These are phyloP conservation scores for Gastrolobium villosum DNA, from an alignment of 306 rosid species.

Conservation along the genomic window DNA sequence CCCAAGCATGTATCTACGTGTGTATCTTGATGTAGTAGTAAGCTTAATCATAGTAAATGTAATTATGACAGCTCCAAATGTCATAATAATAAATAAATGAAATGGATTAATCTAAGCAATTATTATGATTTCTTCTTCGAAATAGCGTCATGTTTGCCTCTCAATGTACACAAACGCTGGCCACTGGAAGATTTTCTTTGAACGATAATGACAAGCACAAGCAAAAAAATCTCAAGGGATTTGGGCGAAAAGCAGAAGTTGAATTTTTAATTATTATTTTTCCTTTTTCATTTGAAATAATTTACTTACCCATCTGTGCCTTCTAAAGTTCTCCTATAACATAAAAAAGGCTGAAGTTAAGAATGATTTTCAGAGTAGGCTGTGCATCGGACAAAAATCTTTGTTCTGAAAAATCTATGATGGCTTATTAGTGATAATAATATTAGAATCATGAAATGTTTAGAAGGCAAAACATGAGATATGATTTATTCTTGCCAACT, in stretches of 20 bases:
- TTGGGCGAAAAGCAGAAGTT: slow-evolving; percentile 45
- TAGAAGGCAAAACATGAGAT: slow-evolving; percentile 37
- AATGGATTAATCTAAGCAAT: background rate
- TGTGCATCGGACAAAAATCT: slow-evolving; percentile 43
- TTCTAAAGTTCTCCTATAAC: background rate
- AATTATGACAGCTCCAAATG: background rate
- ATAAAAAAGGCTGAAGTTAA: slow-evolving; percentile 19
- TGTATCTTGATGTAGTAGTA: background rate
- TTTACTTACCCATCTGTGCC: slow-evolving; percentile 5
- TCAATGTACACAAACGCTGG: slow-evolving; percentile 3
- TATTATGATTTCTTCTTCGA: slow-evolving; percentile 11
- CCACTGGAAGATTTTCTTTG: slow-evolving; percentile 40
- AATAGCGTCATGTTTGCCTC: slow-evolving; percentile 37
- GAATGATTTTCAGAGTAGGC: slow-evolving; percentile 14
- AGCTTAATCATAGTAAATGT: background rate
- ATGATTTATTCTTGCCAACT: slow-evolving; percentile 56
- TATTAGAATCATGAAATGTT: slow-evolving; percentile 47
- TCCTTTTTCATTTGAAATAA: background rate
- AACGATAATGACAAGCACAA: slow-evolving; percentile 62
- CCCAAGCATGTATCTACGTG: background rate
- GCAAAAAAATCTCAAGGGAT: slow-evolving; percentile 51
- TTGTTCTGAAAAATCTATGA: slow-evolving; percentile 48
- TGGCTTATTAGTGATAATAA: slow-evolving; percentile 45
- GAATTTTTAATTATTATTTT: background rate
- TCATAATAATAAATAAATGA: background rate